These are phyloP conservation scores for Bacidia rubella DNA, from an alignment of 495 filamentous ascomycete genomes.

Conservation along the genomic window DNA sequence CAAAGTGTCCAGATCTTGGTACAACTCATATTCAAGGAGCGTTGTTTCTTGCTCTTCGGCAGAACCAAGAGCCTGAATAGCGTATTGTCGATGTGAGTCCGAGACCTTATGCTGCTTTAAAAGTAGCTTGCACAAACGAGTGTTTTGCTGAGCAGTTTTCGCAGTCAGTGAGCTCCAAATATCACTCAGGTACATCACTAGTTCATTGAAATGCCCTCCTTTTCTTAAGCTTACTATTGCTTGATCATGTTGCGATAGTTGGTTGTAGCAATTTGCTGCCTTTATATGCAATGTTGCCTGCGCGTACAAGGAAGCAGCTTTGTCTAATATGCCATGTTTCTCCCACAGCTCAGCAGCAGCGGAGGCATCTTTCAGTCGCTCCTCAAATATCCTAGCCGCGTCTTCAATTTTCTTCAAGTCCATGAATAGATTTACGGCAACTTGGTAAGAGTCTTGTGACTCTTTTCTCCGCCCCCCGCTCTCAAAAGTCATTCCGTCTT, in stretches of 20 bases:
- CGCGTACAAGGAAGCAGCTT: conserved; percentile 16
- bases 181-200: conserved; percentile 19
- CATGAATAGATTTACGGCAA: background rate
- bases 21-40: conserved; percentile 23
- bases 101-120: conserved; percentile 22
- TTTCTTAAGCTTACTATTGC: conserved; percentile 27
- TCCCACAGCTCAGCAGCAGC: background rate
- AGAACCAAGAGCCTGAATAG: conserved; percentile 19
- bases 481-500: background rate
- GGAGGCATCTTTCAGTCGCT: background rate
- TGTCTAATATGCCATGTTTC: conserved; percentile 3
- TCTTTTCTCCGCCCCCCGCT: background rate
- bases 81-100: conserved; percentile 6
- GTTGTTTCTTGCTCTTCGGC: conserved; percentile 15
- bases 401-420: background rate
- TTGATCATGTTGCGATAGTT: conserved; percentile 11
- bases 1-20: conserved; percentile 15
- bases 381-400: background rate
- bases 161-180: conserved; percentile 4
- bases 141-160: conserved; percentile 1
- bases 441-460: background rate
- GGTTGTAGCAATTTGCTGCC: conserved; percentile 16
- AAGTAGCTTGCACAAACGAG: conserved; percentile 19
- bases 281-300: conserved; percentile 4
- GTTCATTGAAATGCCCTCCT: conserved; percentile 15